These are phyloP conservation scores for Boletus subparvulus DNA, from an alignment of 768 basidiomycete genomes.

Conservation along the genomic window DNA sequence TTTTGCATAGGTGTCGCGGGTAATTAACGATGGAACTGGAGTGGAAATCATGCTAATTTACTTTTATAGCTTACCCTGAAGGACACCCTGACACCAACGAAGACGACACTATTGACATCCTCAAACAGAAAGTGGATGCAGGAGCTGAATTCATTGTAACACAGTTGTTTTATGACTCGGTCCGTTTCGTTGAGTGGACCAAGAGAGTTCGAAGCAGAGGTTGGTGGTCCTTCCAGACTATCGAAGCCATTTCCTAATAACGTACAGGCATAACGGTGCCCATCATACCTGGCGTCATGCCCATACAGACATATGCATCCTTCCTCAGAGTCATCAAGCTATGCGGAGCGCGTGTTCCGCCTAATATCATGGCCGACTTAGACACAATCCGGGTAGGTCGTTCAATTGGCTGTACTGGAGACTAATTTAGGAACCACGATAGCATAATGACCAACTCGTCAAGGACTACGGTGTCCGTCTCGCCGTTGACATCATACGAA, in stretches of 20 bases:
- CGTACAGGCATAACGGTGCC: slow-evolving; percentile 82
- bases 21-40: slow-evolving; percentile 27
- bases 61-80: slow-evolving; percentile 78
- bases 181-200: slow-evolving; percentile 80
- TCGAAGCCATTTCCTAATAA: slow-evolving; percentile 4
- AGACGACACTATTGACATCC: slow-evolving; percentile 61
- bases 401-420: background rate
- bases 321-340: slow-evolving; percentile 90
- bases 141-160: slow-evolving; percentile 97
- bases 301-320: slow-evolving; percentile 94
- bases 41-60: background rate
- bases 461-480: slow-evolving; percentile 93
- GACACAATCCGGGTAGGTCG: slow-evolving; percentile 70
- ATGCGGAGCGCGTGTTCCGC: slow-evolving; percentile 77
- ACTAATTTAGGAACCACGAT: background rate
- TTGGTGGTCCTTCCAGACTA: slow-evolving; percentile 30
- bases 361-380: slow-evolving; percentile 59
- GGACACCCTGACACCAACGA: slow-evolving; percentile 65
- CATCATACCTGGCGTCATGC: slow-evolving; percentile 95
- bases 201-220: slow-evolving; percentile 69
- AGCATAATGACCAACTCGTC: slow-evolving; percentile 92
- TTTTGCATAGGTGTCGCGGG: slow-evolving; percentile 97
- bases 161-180: slow-evolving; percentile 96
- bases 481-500: slow-evolving; percentile 76
- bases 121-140: slow-evolving; percentile 88